phyloP scores from a whole-genome alignment of 805 yeast species.

The Wickerhamiella azyma region DNA sequence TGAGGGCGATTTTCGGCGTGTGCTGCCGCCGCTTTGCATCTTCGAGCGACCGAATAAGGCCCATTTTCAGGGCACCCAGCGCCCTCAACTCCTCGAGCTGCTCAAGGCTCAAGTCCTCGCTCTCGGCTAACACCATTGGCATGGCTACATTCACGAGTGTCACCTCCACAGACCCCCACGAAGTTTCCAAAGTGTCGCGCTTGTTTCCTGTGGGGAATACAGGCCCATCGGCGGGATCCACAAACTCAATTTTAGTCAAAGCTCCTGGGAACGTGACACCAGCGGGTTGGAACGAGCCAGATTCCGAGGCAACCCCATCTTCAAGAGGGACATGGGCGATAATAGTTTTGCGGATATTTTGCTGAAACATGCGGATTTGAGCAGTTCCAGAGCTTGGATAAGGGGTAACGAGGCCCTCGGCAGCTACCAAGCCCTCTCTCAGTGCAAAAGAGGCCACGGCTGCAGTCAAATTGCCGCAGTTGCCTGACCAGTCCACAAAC shows the following conservation, averaged over 20 bases:
- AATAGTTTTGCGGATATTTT: slow-evolving; percentile 8
- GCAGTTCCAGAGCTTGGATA: neutral
- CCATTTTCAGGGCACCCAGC: slow-evolving; percentile 11
- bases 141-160: slow-evolving; percentile 5
- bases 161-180: neutral
- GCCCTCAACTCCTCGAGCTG: slow-evolving; percentile 10
- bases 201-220: slow-evolving; percentile 11
- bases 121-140: slow-evolving; percentile 5
- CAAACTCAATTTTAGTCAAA: slow-evolving; percentile 8
- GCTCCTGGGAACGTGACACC: slow-evolving; percentile 8
- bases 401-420: neutral
- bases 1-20: slow-evolving; percentile 11
- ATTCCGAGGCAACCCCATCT: neutral
- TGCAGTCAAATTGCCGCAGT: slow-evolving; percentile 12
- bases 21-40: slow-evolving; percentile 10
- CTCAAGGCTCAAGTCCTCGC: neutral
- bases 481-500: slow-evolving; percentile 11
- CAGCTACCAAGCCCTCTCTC: neutral
- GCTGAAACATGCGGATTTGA: slow-evolving; percentile 3
- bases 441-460: slow-evolving; percentile 12
- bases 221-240: slow-evolving; percentile 9
- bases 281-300: slow-evolving; percentile 2
- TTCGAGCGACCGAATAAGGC: slow-evolving; percentile 8
- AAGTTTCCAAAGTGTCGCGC: neutral
- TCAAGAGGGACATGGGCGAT: slow-evolving; percentile 6